Base-by-base conservation (phyloP, 208 protist species). In the Wallacemonas rigidus region DNA sequence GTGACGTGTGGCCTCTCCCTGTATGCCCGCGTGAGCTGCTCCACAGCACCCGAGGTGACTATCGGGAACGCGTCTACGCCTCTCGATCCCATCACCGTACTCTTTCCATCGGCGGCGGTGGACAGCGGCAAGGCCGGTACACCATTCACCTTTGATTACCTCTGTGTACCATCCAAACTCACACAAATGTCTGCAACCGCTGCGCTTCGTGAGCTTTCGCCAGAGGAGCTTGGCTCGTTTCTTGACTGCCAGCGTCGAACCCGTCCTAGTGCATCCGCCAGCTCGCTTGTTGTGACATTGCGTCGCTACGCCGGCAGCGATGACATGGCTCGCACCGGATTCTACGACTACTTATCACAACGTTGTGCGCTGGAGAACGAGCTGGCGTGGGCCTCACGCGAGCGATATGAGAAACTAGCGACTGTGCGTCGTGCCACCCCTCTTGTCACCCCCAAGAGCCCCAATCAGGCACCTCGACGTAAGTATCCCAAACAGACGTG, bases 401-500 rank as follows among this genome's bases (percentile, higher is more conserved):
- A 90, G 68, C 86, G 86, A 3, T 90, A 76, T 41, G 73, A 74
- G 36, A 39, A 4, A 2, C 82, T 79, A 6, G 75, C 82, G 8
- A 84, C 80, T 12, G 70, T 87, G 67, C 74, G 67, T 47, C 67
- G 70, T 15, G 17, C 48, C 26, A 17, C 51, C 26, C 61, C 57
- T 35, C 68, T 84, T 17, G 72, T 44, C 14, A 75, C 57, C 7
- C 38, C 35, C n/a, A 60, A 50, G 2, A 82, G 65, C 68, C 77
- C 75, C 44, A 83, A 80, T 67, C 43, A 61, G 15, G 57, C 73
- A 1, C 17, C 71, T 53, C 76, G 74, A 53, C 78, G 80, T 36
- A 91, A 86, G 68, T 88, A 82, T 67, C 14, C 67, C 11, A 40
- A 54, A 39, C 82, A 75, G 39, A 12, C 14, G 14, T 88, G 82